Conservation (phyloP, 75 land plant genomes). For the Ceratopteris richardii region DNA sequence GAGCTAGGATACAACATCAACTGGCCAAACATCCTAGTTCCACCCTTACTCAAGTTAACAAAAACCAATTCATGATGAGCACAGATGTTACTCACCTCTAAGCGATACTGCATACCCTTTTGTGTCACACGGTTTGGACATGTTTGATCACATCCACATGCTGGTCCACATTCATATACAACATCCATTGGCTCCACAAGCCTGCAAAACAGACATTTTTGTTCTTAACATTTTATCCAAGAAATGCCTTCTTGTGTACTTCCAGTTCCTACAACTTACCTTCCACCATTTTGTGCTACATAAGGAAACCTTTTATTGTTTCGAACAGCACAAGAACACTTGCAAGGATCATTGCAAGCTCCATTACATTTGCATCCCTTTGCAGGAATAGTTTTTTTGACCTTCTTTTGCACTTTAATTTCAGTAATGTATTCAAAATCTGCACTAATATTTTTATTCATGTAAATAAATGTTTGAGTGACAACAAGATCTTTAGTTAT, state of each 20-base stretch:
- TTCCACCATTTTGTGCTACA: constrained; percentile 66
- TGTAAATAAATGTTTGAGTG: no score
- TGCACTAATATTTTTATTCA: constrained; percentile 14
- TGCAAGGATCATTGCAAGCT: constrained; percentile 40
- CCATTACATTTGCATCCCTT: constrained; percentile 73
- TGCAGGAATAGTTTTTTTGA: constrained; percentile 37
- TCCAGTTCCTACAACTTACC: constrained; percentile 29
- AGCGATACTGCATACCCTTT: constrained; percentile 44
- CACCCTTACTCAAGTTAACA: no score
- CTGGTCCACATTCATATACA: constrained; percentile 74
- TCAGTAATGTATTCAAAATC: constrained; percentile 45
- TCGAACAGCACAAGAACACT: constrained; percentile 66
- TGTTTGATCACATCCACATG: constrained; percentile 51
- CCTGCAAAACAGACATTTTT: constrained; percentile 20
- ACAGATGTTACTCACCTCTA: no score
- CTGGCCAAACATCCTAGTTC: no score
- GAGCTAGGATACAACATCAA: no score
- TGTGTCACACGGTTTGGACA: constrained; percentile 74
- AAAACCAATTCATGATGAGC: no score
- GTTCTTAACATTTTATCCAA: no score
- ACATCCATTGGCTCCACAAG: constrained; percentile 58
- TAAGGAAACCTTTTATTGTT: constrained; percentile 77
- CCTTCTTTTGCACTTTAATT: constrained; percentile 26
- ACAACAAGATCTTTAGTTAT: no score
- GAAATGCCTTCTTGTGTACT: background rate